phyloP scores from a whole-genome alignment of 257 asterid species.

The Ocimum tenuiflorum region DNA sequence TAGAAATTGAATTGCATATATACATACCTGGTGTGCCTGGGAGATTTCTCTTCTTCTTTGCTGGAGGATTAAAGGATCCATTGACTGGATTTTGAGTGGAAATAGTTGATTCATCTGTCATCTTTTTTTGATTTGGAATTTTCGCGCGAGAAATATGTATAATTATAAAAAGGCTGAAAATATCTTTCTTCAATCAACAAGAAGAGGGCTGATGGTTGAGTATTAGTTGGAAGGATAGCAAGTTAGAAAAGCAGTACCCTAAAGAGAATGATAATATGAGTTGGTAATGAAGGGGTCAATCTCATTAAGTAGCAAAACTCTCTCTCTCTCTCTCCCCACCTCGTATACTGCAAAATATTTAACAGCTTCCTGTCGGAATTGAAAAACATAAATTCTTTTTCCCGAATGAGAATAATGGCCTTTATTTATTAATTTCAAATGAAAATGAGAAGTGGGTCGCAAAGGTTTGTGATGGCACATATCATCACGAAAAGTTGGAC shows the following conservation, averaged over 20 bases:
- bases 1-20: too few relatives aligned
- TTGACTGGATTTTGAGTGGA: constrained; percentile 30
- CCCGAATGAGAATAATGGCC: constrained; percentile 7
- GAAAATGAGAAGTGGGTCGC: constrained; percentile 4
- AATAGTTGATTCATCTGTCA: constrained; percentile 46
- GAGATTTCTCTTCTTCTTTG: constrained; percentile 76
- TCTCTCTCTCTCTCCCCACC: constrained; percentile 21
- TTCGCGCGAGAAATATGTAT: background rate
- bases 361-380: constrained; percentile 29
- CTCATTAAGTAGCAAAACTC: constrained; percentile 19
- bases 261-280: constrained; percentile 28
- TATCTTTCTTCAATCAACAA: constrained; percentile 25
- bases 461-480: constrained; percentile 55
- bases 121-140: constrained; percentile 19
- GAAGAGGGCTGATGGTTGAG: constrained; percentile 11
- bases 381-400: constrained; percentile 9
- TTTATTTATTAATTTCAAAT: background rate
- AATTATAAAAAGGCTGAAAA: background rate
- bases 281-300: constrained; percentile 18
- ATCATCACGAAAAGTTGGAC: constrained; percentile 52
- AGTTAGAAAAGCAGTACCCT: too few relatives aligned
- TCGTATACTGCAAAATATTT: constrained; percentile 39
- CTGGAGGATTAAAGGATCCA: constrained; percentile 52
- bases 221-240: too few relatives aligned
- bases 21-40: constrained; percentile 77